Evolutionary conservation across 2,329 filamentous ascomycete species (phyloP).

Genomic region (Xylariaceae sp.): DNA sequence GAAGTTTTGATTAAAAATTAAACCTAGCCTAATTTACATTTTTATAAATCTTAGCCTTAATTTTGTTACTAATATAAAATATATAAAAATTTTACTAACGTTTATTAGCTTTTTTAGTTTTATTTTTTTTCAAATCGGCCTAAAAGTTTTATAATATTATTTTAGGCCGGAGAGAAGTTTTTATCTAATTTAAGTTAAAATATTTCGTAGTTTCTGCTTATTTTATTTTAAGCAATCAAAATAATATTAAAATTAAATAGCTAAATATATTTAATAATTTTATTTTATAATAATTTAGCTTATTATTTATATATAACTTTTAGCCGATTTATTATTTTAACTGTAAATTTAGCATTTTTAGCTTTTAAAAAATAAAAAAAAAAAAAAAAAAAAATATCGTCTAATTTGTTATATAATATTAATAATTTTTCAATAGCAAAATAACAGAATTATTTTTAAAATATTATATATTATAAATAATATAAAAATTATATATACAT

Average conservation of each 20-base stretch:
- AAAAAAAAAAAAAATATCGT: not conserved
- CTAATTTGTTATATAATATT: not conserved
- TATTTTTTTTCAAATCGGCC: not conserved
- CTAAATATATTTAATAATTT: not conserved
- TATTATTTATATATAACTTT: not conserved
- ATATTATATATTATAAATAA: not conserved
- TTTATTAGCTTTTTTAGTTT: not conserved
- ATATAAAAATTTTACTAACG: not conserved
- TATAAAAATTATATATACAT: not conserved
- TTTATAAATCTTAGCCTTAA: not conserved
- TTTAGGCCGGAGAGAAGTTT: not conserved
- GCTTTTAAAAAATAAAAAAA: not conserved
- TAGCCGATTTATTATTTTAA: not conserved
- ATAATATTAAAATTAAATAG: not conserved
- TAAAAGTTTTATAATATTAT: not conserved
- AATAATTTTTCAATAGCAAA: not conserved
- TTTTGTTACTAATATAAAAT: not conserved
- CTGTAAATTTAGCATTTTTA: not conserved
- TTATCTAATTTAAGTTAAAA: not conserved
- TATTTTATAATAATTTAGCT: not conserved
- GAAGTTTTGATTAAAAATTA: not conserved
- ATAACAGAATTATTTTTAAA: not conserved
- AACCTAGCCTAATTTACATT: not conserved
- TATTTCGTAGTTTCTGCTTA: not conserved
- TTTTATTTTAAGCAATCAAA: not conserved